Evolutionary conservation across 192 early-diverging fungal genomes (phyloP), one percentile per base, ranked within the genome.

Genomic region (Fimicolochytrium jonesii): DNA sequence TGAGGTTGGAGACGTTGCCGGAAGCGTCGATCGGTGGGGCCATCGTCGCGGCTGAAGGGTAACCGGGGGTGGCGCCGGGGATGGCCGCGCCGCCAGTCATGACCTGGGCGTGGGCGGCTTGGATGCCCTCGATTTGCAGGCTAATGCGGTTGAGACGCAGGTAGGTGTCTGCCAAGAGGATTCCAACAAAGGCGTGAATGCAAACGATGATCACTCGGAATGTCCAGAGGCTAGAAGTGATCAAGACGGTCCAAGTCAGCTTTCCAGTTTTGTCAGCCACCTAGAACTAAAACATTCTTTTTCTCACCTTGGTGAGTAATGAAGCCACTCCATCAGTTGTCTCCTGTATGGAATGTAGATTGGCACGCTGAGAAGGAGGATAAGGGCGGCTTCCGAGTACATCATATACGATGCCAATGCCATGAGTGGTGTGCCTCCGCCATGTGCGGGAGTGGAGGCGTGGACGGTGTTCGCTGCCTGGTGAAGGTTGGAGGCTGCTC

Each of bases 141-240:
- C 49, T 60, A 39, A 39, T 37, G n/a, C 56, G 56, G 57, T 67
- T 59, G 32, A 67, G 49, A 33, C 66, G 66, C 35, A 67, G 57
- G 50, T 67, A 67, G 13, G 66, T 67, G 66, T 67, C 66, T 3
- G 36, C 66, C 32, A 67, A 50, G 28, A 67, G 54, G 48, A 67
- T 42, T 0, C 29, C 49, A n/a, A 67, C 55, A 30, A 59, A 59
- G 22, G 49, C 66, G 36, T 60, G 32, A 5, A 67, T 34, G 57
- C 56, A 67, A 30, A 59, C 57, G 22, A 67, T 52, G 26, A 67
- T 34, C 17, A 67, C 66, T 4, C 66, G 66, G 32, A 67, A 0
- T 30, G 41, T 56, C 66, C 66, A 67, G 34, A 67, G 57, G 32
- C 66, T 59, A 22, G 20, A 25, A 17, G 23, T 25, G 26, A 30